Evolutionary conservation across 352 stramenopile species (phyloP).

Genomic region (Phytophthora idaei): DNA sequence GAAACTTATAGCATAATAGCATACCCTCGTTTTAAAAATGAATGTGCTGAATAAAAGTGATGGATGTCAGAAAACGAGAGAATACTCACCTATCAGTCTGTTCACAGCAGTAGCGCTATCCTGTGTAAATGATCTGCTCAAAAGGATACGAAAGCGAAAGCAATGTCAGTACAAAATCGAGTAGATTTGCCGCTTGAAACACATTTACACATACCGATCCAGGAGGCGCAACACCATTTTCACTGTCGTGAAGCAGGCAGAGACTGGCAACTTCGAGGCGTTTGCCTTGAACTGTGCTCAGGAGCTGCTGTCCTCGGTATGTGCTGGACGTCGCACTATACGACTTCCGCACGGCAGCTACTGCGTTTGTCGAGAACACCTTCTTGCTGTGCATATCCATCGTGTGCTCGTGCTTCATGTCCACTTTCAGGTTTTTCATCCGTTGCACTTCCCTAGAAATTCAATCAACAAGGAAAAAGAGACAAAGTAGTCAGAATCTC

Average conservation of each 20-base stretch:
- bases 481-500: not conserved
- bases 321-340: constrained; percentile 57
- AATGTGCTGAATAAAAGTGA: too few species aligned
- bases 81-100: too few species aligned
- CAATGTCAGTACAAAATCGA: not conserved
- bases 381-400: constrained; percentile 70
- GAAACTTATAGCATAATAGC: too few species aligned
- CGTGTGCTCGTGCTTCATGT: constrained; percentile 67
- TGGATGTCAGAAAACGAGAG: too few species aligned
- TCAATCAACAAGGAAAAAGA: constrained; percentile 4
- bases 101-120: not conserved
- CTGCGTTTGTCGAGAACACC: constrained; percentile 61
- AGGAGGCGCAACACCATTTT: constrained; percentile 51
- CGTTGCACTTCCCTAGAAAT: constrained; percentile 60
- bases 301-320: constrained; percentile 72
- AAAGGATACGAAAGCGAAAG: constrained; percentile 1
- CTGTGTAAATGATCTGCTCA: constrained; percentile 32
- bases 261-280: constrained; percentile 76
- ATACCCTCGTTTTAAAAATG: too few species aligned
- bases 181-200: not conserved
- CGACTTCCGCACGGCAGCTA: constrained; percentile 43
- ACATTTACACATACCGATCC: constrained; percentile 41
- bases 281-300: constrained; percentile 73
- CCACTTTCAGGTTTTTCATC: constrained; percentile 66
- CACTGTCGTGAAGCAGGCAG: constrained; percentile 64